Percentiles rank a stretch among this genome's conserved stretches.
Conservation (phyloP, 2,329 filamentous ascomycete species). For the Fusarium praegraminearum region DNA sequence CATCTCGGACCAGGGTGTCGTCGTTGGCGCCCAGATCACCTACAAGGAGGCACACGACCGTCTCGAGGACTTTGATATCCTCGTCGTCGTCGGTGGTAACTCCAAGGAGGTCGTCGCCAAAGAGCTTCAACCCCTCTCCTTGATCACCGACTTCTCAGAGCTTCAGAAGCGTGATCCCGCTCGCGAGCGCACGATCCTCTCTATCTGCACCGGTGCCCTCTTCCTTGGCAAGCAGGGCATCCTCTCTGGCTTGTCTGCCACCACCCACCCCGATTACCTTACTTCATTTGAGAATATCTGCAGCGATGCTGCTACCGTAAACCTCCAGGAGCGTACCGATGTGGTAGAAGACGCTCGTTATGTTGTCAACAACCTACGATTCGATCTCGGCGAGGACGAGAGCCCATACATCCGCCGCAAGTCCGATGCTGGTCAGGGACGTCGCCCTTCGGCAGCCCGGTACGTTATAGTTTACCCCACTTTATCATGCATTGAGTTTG, state of each 20-base stretch:
- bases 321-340: constrained; percentile 81
- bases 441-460: constrained; percentile 71
- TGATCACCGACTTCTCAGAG: constrained; percentile 82
- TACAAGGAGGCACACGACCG: constrained; percentile 82
- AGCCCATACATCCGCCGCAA: constrained; percentile 86
- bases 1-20: constrained; percentile 72
- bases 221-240: constrained; percentile 82
- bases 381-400: constrained; percentile 84
- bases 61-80: constrained; percentile 81
- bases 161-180: constrained; percentile 82
- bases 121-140: constrained; percentile 74
- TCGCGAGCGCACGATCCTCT: constrained; percentile 84
- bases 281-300: constrained; percentile 86
- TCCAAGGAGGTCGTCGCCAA: constrained; percentile 72
- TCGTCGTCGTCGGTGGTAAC: constrained; percentile 81
- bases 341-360: constrained; percentile 85
- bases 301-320: constrained; percentile 76
- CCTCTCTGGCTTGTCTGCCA: constrained; percentile 82
- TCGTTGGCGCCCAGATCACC: constrained; percentile 79
- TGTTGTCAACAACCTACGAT: constrained; percentile 91
- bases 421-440: constrained; percentile 67
- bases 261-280: constrained; percentile 83
- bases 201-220: constrained; percentile 82
- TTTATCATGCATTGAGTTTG: constrained; percentile 40
- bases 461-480: constrained; percentile 56